A percentile compares a stretch with the other conserved stretches of the same genome.
Evolutionary conservation across 805 yeast genomes (phyloP).

Genomic region (Lipomyces orientalis): DNA sequence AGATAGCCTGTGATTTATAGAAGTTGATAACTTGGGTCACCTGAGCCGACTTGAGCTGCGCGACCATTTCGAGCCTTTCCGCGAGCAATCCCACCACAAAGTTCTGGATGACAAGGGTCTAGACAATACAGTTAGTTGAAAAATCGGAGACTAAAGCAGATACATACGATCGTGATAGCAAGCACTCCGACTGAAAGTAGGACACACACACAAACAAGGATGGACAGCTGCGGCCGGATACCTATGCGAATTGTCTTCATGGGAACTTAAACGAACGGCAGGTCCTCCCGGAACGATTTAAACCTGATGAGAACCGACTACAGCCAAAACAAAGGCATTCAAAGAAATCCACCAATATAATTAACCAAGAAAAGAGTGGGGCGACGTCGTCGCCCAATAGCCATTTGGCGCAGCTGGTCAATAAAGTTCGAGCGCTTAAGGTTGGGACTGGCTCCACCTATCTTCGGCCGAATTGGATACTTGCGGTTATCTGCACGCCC

Average conservation of each 20-base stretch:
- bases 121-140: constrained; percentile 56
- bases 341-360: too few species aligned
- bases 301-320: too few species aligned
- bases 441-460: too few species aligned
- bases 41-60: constrained; percentile 82
- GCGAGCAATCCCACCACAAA: constrained; percentile 66
- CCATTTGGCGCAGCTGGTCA: too few species aligned
- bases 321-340: too few species aligned
- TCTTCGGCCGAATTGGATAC: too few species aligned
- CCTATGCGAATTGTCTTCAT: constrained; percentile 50
- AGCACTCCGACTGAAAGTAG: constrained; percentile 67
- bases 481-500: too few species aligned
- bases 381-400: too few species aligned
- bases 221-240: constrained; percentile 71
- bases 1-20: constrained; percentile 70
- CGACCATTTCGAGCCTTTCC: constrained; percentile 74
- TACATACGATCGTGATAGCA: constrained; percentile 64
- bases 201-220: constrained; percentile 69
- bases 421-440: too few species aligned
- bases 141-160: neutral
- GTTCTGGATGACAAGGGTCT: constrained; percentile 47
- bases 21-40: constrained; percentile 68
- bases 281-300: too few species aligned
- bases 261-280: too few species aligned
- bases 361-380: too few species aligned